A percentile compares a stretch with the other conserved stretches of the same genome.
Evolutionary conservation across 179 eudicot genomes (phyloP).

Genomic region (Sideroxylon spinosum): DNA sequence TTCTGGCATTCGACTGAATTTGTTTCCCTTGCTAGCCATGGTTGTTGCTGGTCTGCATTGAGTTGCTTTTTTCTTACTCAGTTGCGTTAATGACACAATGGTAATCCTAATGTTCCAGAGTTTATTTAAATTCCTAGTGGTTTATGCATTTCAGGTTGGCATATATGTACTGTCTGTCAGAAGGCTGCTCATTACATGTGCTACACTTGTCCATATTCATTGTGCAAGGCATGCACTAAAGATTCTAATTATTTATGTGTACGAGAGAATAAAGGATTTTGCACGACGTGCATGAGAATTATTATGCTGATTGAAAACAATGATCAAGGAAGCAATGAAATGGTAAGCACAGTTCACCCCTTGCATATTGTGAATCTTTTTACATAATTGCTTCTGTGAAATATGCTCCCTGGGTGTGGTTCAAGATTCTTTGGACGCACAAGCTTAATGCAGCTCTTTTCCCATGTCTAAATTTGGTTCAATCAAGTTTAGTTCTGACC

Average conservation of each 20-base stretch:
- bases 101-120: neutral
- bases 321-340: slow-evolving; percentile 52
- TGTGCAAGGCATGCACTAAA: slow-evolving; percentile 88
- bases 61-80: neutral
- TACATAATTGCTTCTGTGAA: neutral
- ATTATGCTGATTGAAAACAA: slow-evolving; percentile 77
- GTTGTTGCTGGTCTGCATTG: neutral
- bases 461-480: neutral
- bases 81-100: neutral
- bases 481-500: neutral
- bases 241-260: slow-evolving; percentile 58
- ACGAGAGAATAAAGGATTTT: slow-evolving; percentile 89
- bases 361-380: neutral
- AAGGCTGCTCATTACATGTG: slow-evolving; percentile 84
- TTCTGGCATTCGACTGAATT: neutral
- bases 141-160: slow-evolving; percentile 75
- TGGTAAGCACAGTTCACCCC: slow-evolving; percentile 35
- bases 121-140: neutral
- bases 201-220: slow-evolving; percentile 80
- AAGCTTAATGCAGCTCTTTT: slow-evolving; percentile 10
- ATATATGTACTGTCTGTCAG: slow-evolving; percentile 81
- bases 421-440: slow-evolving; percentile 1
- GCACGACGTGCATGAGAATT: slow-evolving; percentile 78
- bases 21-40: neutral
- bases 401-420: neutral